Evolutionary conservation across 208 protist species (phyloP).

Genomic region (Naegleria gruberi): DNA sequence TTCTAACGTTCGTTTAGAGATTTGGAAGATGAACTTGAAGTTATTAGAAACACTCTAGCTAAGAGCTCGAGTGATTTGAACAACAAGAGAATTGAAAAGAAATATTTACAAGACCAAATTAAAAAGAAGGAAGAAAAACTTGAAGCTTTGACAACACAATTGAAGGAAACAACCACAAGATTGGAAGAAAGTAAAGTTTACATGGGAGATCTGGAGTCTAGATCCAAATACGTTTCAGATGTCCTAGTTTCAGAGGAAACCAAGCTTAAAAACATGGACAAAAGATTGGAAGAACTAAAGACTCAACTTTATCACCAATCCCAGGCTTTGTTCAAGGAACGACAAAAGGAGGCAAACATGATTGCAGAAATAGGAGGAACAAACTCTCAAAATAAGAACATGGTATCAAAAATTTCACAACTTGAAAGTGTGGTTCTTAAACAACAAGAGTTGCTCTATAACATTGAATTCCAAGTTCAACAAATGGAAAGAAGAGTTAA

Average conservation of each 20-base stretch:
- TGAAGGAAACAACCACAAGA: neutral
- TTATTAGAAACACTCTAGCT: slow-evolving; percentile 51
- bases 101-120: slow-evolving; percentile 28
- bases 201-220: slow-evolving; percentile 54
- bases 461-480: slow-evolving; percentile 83
- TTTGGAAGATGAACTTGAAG: slow-evolving; percentile 65
- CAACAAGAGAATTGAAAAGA: slow-evolving; percentile 34
- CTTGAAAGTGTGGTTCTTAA: slow-evolving; percentile 69
- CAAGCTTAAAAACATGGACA: slow-evolving; percentile 47
- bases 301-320: slow-evolving; percentile 62
- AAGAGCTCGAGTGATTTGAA: slow-evolving; percentile 53
- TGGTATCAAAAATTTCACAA: slow-evolving; percentile 62
- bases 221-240: slow-evolving; percentile 51
- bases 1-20: slow-evolving; percentile 36
- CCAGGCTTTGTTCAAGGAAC: slow-evolving; percentile 60
- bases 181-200: slow-evolving; percentile 45
- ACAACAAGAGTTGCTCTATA: slow-evolving; percentile 83
- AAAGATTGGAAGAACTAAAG: slow-evolving; percentile 69
- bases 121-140: slow-evolving; percentile 37
- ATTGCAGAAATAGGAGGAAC: slow-evolving; percentile 69
- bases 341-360: slow-evolving; percentile 50
- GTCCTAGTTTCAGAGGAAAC: slow-evolving; percentile 53
- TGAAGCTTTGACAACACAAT: neutral
- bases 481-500: slow-evolving; percentile 85
- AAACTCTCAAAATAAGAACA: slow-evolving; percentile 69